Base-by-base conservation (phyloP, 2,329 filamentous ascomycete genomes). In the Alternaria rosae region DNA sequence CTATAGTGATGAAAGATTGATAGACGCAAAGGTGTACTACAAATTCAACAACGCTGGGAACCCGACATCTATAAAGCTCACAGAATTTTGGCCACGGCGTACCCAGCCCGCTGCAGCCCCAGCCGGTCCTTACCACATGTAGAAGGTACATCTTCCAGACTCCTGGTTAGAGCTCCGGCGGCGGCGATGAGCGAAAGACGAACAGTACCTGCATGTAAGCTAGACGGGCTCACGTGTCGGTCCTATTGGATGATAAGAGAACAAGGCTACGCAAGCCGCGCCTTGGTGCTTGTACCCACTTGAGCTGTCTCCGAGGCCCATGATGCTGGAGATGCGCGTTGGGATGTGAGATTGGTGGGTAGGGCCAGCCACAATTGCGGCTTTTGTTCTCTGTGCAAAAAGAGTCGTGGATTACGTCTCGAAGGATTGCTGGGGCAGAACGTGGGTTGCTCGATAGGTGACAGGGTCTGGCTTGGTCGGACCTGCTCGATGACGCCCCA, bases 131-230 rank as follows among this genome's bases (percentile, higher is more conserved):
- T 76, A 54, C 76, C 74, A 11, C 12, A 70, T 73, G 15, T 32
- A 74, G 76, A 70, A 79, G 76, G 76, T 78, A 59, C 59, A 38
- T 42, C 10, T 43, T 41, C 25, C 57, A 38, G 54, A 53, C 53
- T 32, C 47, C 54, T 54, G 58, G 58, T 59, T 59, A 25, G 59
- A 62, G 56, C 43, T 28, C 48, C 53, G 47, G 58, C 41, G 45
- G 63, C 62, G 68, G 70, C 70, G 65, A 71, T 64, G 59, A 54
- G 67, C 68, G 69, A 70, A 57, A 45, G 51, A 42, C 26, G 32
- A 23, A 50, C 45, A 62, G 76, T 74, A 70, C 71, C 72, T 77
- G 71, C 74, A 75, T 69, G 38, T 52, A 61, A 55, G 60, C 71
- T 67, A 68, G 58, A 61, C 52, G 59, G 54, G 53, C 57, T 73